These are phyloP conservation scores for Aspergillus clavatus DNA, from an alignment of 2,329 filamentous ascomycete genomes.

Conservation along the genomic window DNA sequence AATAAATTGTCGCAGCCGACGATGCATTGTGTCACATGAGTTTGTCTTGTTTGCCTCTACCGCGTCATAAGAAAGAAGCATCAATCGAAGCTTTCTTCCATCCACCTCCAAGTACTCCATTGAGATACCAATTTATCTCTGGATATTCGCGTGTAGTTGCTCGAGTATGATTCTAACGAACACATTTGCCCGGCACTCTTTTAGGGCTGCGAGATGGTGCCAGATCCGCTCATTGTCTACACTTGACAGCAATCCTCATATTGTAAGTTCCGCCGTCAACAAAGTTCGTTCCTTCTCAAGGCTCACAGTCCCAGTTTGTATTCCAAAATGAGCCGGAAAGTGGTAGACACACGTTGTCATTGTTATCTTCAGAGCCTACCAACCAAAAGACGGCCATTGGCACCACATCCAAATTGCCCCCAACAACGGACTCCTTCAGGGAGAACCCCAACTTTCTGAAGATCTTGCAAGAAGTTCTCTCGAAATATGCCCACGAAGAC, in stretches of 20 bases:
- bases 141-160: background rate
- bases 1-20: constrained; percentile 6
- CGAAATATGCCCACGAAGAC: constrained; percentile 51
- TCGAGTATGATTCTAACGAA: constrained; percentile 23
- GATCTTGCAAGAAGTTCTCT: constrained; percentile 54
- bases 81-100: background rate
- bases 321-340: constrained; percentile 40
- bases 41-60: constrained; percentile 26
- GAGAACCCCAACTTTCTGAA: constrained; percentile 54
- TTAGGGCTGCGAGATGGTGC: constrained; percentile 16
- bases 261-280: constrained; percentile 29
- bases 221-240: constrained; percentile 34
- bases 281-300: constrained; percentile 3
- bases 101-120: background rate
- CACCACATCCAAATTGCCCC: constrained; percentile 50
- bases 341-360: constrained; percentile 48
- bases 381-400: constrained; percentile 53
- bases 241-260: constrained; percentile 35
- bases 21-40: constrained; percentile 27
- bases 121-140: background rate
- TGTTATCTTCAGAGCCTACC: constrained; percentile 52
- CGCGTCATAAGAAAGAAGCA: constrained; percentile 12
- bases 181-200: constrained; percentile 17
- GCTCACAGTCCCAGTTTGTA: constrained; percentile 42
- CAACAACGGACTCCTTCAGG: constrained; percentile 51